A percentile compares a stretch with the other conserved stretches of the same genome.
Conservation (phyloP, 148 eudicot species). For the Cornus florida region DNA sequence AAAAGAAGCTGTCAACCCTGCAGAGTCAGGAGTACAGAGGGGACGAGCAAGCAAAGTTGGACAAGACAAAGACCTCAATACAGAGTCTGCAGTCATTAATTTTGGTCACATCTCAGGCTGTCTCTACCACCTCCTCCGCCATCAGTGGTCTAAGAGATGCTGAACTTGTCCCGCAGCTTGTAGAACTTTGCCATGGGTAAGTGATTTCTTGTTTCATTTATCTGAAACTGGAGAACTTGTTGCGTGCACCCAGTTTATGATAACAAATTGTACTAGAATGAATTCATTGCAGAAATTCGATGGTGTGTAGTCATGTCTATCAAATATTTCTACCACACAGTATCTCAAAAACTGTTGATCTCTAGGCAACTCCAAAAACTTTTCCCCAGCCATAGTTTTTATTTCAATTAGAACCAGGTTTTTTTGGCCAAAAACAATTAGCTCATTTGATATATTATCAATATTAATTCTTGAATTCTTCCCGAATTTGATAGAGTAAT, state of each 20-base stretch:
- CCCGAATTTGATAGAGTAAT: neutral
- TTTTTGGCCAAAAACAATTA: neutral
- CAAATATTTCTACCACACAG: too few relatives aligned
- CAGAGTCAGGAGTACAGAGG: slow-evolving; percentile 87
- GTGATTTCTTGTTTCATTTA: slow-evolving; percentile 13
- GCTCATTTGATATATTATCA: neutral
- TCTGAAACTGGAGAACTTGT: neutral
- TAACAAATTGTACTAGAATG: neutral
- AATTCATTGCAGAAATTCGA: neutral
- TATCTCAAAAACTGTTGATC: too few relatives aligned
- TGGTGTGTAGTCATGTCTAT: too few relatives aligned
- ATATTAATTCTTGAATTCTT: neutral
- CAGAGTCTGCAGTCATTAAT: slow-evolving; percentile 81
- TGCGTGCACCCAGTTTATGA: neutral
- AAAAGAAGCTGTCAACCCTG: slow-evolving; percentile 73
- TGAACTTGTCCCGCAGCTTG: slow-evolving; percentile 90
- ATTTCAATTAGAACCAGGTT: neutral
- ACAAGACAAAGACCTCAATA: slow-evolving; percentile 86
- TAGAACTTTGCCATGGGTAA: slow-evolving; percentile 95
- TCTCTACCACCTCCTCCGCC: slow-evolving; percentile 81
- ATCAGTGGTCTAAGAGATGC: slow-evolving; percentile 72
- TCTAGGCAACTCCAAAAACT: neutral
- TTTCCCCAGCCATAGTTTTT: neutral
- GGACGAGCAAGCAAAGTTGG: slow-evolving; percentile 66
- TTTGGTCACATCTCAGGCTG: slow-evolving; percentile 91